phyloP scores from a whole-genome alignment of 768 basidiomycete species.

The Hydnomerulius pinastri region DNA sequence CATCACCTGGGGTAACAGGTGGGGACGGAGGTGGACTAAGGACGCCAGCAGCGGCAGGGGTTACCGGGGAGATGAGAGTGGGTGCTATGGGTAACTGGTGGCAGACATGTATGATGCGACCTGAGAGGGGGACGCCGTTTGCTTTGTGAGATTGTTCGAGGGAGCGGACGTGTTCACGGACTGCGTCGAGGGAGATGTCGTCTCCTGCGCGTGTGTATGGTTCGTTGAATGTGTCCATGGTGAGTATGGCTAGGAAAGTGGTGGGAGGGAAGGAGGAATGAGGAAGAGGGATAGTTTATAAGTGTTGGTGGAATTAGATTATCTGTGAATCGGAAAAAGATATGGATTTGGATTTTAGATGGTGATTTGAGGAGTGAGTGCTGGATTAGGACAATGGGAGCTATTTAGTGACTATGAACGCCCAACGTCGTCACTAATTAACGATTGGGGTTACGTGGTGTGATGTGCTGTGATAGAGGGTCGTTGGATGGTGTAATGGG shows the following conservation, averaged over 20 bases:
- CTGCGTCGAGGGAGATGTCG: slow-evolving; percentile 68
- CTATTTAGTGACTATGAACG: too few relatives aligned
- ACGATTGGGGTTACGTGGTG: too few relatives aligned
- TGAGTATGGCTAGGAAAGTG: not conserved
- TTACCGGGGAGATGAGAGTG: slow-evolving; percentile 48
- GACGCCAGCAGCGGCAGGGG: slow-evolving; percentile 44
- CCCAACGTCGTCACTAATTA: too few relatives aligned
- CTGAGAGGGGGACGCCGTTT: slow-evolving; percentile 74
- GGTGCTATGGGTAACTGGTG: slow-evolving; percentile 85
- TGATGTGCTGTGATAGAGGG: too few relatives aligned
- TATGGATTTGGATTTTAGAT: slow-evolving; percentile 13
- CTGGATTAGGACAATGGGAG: slow-evolving; percentile 31
- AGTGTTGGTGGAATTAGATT: slow-evolving; percentile 23
- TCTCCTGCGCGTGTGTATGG: slow-evolving; percentile 66
- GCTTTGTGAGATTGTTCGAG: slow-evolving; percentile 74
- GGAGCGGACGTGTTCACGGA: slow-evolving; percentile 67
- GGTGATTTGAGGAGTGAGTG: slow-evolving; percentile 25
- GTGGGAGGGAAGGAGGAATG: not conserved
- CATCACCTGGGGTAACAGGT: slow-evolving; percentile 55
- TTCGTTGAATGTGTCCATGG: slow-evolving; percentile 75
- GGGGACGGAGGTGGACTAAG: slow-evolving; percentile 81
- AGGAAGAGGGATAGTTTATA: slow-evolving; percentile 17
- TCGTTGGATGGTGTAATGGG: too few relatives aligned
- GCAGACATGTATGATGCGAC: slow-evolving; percentile 89
- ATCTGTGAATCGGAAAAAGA: slow-evolving; percentile 28